Base-by-base conservation (phyloP, 306 rosid genomes). In the Dryas drummondii region DNA sequence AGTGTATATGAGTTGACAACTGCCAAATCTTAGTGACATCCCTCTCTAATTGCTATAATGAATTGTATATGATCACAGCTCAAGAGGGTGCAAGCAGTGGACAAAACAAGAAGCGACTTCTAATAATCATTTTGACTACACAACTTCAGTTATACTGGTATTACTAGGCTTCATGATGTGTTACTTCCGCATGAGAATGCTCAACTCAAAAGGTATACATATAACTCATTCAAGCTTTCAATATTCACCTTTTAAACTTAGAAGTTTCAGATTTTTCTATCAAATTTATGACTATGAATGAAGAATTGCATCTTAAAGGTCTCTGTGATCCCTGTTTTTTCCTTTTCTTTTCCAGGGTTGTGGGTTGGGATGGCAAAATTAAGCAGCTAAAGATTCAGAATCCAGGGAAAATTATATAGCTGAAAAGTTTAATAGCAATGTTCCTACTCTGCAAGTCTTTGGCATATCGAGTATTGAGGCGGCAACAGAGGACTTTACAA, bases 401-500 rank as follows among this genome's bases (percentile, higher is more conserved):
- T 58, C 13, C 57, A 55, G 22, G 27, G 46, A 44, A 64, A 68
- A 57, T 4, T 50, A 66, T 37, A 26, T 19, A 53, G 52, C 64
- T 14, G 80, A 69, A 79, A 69, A 26, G 14, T 82, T 87, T 14
- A 47, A 57, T 5, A 70, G 50, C 57, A 70, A 66, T 60, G 77
- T 17, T 67, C 81, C 82, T 26, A 70, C 81, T 77, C 52, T 79
- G 49, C 78, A 63, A 56, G 77, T 68, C 8, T 84, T 74, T 13
- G 45, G 76, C 47, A 37, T 66, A 59, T 63, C 70, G 15, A 69
- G 67, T 13, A 74, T 82, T 56, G 78, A 81, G 13, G 63, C 3
- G 6, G 86, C 88, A 51, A 84, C 86, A 7, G 6, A 75, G 7
- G 8, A 26, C 9, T 78, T 84, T 72, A 83, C 91, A 41, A 13